Base-by-base conservation (phyloP, 2,329 filamentous ascomycete genomes). In the Diaporthe sp. region DNA sequence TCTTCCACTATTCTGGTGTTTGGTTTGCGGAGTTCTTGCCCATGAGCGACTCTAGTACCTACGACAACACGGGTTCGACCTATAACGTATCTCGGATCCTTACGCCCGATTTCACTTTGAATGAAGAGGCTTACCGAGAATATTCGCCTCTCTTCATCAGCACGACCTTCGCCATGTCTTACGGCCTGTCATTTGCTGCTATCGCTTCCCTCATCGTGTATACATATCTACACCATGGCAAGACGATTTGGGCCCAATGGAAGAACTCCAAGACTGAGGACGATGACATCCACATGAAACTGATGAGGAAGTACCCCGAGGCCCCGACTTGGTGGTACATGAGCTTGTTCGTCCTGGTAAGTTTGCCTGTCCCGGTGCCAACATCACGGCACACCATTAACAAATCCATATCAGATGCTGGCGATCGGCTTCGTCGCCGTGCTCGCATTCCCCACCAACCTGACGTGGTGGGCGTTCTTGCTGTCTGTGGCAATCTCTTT, bases 381-480 rank as follows among this genome's bases (percentile, higher is more conserved):
- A 39, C 10, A n/a, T 13, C 25, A 61, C 30, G 27, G 39, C 42
- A 6, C 19, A 25, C 61, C 66, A 71, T 78, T 51, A 80, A 80
- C 59, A 8, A 19, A 27, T 76, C 13, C 73, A 68, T 15, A 35
- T 58, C 32, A 89, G 89, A 88, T 91, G 82, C 85, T 92, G 2
- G 82, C 77, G 4, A 82, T 91, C 5, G 89, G 88, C 27, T 87
- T 91, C 74, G 78, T 88, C 35, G 88, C 89, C 2, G 85, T 90
- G 4, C 82, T 92, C 13, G 88, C 84, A 0, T 94, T 91, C 78
- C 89, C 90, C 0, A 94, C 93, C 4, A 91, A 93, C 75, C 84
- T 94, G 75, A 86, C 87, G 1, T 94, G 92, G 92, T 95, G 93
- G 93, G 90, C 90, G 0, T 94, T 94, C 77, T 81, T 94, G 58